Evolutionary conservation across 2,329 filamentous ascomycete species (phyloP).

Genomic region (Saccharata proteae): DNA sequence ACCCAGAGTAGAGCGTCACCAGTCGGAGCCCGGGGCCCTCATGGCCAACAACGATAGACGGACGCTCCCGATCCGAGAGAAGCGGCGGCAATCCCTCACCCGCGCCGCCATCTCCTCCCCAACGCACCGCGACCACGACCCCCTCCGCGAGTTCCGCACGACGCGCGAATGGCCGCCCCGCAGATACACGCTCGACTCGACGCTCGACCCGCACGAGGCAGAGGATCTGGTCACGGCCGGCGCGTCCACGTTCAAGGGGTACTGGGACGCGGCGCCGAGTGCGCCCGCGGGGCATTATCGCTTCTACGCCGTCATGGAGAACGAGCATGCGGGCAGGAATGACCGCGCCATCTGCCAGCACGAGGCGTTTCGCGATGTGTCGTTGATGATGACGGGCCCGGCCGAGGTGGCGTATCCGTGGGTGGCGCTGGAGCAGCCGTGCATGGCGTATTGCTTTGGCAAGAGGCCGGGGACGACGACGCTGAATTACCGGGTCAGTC

Average conservation of each 20-base stretch:
- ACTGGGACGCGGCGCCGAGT: constrained; percentile 23
- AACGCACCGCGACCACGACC: constrained; percentile 1
- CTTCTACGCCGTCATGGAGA: constrained; percentile 29
- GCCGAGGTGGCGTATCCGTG: constrained; percentile 40
- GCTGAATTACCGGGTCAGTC: constrained; percentile 55
- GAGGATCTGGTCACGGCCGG: constrained; percentile 27
- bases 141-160: constrained; percentile 23
- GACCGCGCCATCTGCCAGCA: constrained; percentile 25
- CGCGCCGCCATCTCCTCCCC: background rate
- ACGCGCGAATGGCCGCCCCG: constrained; percentile 27
- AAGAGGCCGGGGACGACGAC: constrained; percentile 57
- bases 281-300: constrained; percentile 24
- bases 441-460: constrained; percentile 56
- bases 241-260: constrained; percentile 28
- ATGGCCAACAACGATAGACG: constrained; percentile 5
- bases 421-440: constrained; percentile 65
- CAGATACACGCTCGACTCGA: constrained; percentile 22
- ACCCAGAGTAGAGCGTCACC: constrained; percentile 23
- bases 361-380: constrained; percentile 24
- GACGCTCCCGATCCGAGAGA: background rate
- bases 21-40: constrained; percentile 15
- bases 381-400: constrained; percentile 23
- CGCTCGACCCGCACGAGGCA: constrained; percentile 20
- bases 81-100: background rate
- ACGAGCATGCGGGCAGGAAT: constrained; percentile 24